Evolutionary conservation across 2,329 filamentous ascomycete genomes (phyloP).

Genomic region (Penicillium sp.): DNA sequence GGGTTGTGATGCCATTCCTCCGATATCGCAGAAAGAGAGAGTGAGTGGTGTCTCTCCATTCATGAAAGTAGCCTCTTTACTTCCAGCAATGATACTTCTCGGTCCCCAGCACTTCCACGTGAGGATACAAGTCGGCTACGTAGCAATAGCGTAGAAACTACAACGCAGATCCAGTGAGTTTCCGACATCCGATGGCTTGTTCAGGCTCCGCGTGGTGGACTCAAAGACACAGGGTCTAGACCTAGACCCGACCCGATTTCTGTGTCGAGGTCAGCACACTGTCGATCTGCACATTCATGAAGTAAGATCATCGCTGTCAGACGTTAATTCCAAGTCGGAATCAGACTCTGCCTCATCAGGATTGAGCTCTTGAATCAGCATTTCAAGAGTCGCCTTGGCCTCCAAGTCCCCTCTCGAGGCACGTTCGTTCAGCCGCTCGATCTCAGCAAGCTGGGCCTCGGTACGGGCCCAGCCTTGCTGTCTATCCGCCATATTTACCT

Average conservation of each 20-base stretch:
- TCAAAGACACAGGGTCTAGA: neutral
- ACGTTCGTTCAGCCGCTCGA: slow-evolving; percentile 37
- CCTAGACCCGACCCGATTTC: neutral
- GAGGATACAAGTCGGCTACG: neutral
- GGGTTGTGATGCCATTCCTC: neutral
- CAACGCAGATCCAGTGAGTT: neutral
- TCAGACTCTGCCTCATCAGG: slow-evolving; percentile 5
- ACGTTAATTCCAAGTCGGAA: neutral
- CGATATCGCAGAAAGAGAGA: neutral
- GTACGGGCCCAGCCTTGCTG: slow-evolving; percentile 39
- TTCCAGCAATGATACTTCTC: neutral
- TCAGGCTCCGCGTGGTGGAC: neutral
- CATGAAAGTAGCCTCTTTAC: neutral
- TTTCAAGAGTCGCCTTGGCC: slow-evolving; percentile 37
- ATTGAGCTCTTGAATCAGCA: slow-evolving; percentile 17
- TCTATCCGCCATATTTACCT: slow-evolving; percentile 32
- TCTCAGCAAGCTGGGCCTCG: slow-evolving; percentile 36
- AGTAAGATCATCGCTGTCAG: slow-evolving; percentile 1
- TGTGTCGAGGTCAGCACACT: neutral
- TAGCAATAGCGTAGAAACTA: neutral
- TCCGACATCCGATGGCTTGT: neutral
- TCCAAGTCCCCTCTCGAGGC: slow-evolving; percentile 38
- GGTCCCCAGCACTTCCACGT: neutral
- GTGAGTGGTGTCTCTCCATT: neutral
- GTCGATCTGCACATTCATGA: neutral